A percentile compares a stretch with the other conserved stretches of the same genome.
Conservation (phyloP, 768 basidiomycete genomes). For the Tulasnella sp. region DNA sequence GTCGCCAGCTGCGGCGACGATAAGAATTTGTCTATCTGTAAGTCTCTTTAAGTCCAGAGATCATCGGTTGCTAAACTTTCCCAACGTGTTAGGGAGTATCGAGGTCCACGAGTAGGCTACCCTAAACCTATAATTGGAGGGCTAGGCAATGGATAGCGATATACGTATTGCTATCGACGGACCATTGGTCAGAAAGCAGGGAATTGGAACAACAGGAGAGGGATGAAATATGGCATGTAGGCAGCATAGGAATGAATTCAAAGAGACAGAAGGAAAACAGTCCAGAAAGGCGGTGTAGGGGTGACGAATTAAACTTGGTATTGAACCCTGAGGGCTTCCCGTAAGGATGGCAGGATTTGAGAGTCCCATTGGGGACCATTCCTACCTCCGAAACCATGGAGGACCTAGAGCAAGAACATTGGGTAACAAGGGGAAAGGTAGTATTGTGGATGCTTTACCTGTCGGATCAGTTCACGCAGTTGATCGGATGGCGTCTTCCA, state of each 20-base stretch:
- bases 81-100: no score
- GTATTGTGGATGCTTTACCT: conserved; percentile 25
- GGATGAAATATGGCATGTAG: background rate
- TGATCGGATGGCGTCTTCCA: conserved; percentile 90
- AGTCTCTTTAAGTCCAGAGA: no score
- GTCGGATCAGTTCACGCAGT: conserved; percentile 87
- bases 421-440: background rate
- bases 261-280: background rate
- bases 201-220: background rate
- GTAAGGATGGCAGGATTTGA: conserved; percentile 78
- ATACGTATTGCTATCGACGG: no score
- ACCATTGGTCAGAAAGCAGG: no score
- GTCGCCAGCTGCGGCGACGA: no score
- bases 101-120: no score
- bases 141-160: no score
- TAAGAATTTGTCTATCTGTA: no score
- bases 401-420: conserved; percentile 34
- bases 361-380: conserved; percentile 75
- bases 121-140: no score
- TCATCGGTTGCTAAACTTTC: no score
- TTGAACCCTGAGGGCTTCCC: conserved; percentile 70
- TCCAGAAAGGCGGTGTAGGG: background rate
- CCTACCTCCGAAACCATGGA: conserved; percentile 83
- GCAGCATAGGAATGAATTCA: background rate
- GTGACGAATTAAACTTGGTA: conserved; percentile 60